Base-by-base conservation (phyloP, 192 early-diverging fungal species). In the Coemansia sp. region DNA sequence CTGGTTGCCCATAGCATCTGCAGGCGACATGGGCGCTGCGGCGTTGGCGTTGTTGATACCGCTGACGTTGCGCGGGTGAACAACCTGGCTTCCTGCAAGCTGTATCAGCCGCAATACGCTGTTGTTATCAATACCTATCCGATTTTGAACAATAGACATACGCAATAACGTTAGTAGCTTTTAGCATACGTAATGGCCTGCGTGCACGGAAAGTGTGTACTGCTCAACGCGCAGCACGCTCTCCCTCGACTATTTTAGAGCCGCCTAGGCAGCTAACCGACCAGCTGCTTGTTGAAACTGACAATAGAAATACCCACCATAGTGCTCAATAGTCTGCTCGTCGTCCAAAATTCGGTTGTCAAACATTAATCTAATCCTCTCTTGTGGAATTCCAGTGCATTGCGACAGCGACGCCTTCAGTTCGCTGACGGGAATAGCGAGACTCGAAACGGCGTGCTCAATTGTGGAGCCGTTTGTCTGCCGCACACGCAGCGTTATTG, bases 331-430 rank as follows among this genome's bases (percentile, higher is more conserved):
- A 12, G 64, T 49, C 33, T 60, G 60, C 50, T 46, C 56, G 74
- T 77, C 74, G 32, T 28, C 54, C 33, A 77, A 60, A 52, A 77
- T 77, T 35, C 51, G 46, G 61, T 60, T 71, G 14, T 62, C 62
- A 1, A 67, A 38, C 60, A 71, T 67, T 52, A 77, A 53, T 35
- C 74, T 58, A 54, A 77, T 77, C 52, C 64, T 50, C 21, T 56
- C 65, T 11, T 59, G 38, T 16, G 74, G 74, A 35, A 77, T 63
- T 28, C 62, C 60, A 5, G 61, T 71, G 32, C 52, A 49, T 52
- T 71, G 56, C 0, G 67, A 51, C 14, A 77, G 54, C 27, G 59
- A 31, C 38, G 19, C 29, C 53, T 77, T 77, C 43, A 77, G 56
- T 19, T 66, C 73, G 21, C 43, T 47, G 23, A 77, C 40, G 22